Conservation (phyloP, 352 stramenopile species). For the Pythium sp. region DNA sequence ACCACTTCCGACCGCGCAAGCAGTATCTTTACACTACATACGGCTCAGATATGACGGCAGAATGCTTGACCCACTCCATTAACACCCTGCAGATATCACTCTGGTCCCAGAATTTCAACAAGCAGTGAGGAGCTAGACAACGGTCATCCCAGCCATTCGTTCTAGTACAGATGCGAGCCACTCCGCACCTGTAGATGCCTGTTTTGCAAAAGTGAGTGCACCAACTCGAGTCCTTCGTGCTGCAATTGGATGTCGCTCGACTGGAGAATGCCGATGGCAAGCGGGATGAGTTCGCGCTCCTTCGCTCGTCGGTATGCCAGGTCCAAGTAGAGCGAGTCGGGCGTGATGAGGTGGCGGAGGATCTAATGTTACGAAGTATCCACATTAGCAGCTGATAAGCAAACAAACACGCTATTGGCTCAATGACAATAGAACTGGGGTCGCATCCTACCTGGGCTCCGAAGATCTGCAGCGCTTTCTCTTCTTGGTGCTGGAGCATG, state of each 20-base stretch:
- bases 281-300: slow-evolving; percentile 32
- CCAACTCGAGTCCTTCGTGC: slow-evolving; percentile 59
- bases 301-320: slow-evolving; percentile 31
- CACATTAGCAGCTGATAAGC: neutral
- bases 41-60: slow-evolving; percentile 35
- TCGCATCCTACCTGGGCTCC: slow-evolving; percentile 36
- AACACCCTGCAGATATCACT: slow-evolving; percentile 35
- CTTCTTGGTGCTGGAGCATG: slow-evolving; percentile 39
- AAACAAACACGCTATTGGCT: neutral
- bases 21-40: slow-evolving; percentile 19
- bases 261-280: slow-evolving; percentile 34
- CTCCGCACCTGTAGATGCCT: slow-evolving; percentile 32
- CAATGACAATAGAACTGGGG: neutral
- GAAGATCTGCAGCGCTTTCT: slow-evolving; percentile 39
- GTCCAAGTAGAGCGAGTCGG: slow-evolving; percentile 53
- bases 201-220: slow-evolving; percentile 45
- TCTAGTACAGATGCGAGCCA: neutral
- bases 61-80: slow-evolving; percentile 32
- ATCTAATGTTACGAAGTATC: slow-evolving; percentile 25
- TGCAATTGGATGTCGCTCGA: slow-evolving; percentile 39
- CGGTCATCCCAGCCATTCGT: neutral
- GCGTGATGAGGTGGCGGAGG: slow-evolving; percentile 48
- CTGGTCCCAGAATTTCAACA: slow-evolving; percentile 17
- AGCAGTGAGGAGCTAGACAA: neutral
- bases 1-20: neutral